Conservation (phyloP, 2,329 filamentous ascomycete genomes). For the Fusarium nygamai region DNA sequence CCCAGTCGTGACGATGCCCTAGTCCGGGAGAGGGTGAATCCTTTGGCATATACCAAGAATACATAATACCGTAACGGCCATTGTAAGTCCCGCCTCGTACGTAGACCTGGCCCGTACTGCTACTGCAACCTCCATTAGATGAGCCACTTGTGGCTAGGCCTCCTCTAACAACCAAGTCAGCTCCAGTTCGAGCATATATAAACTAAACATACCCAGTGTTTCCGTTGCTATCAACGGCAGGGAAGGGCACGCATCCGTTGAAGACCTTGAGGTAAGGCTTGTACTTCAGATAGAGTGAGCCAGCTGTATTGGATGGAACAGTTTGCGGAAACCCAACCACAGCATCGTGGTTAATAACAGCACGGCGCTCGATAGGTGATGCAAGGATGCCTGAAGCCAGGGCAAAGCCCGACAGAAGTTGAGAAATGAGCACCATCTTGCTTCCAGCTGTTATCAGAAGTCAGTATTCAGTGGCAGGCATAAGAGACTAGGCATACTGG, state of each 20-base stretch:
- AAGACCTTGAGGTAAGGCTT: conserved; percentile 55
- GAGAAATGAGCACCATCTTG: conserved; percentile 35
- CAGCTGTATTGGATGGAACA: conserved; percentile 43
- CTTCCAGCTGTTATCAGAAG: neutral
- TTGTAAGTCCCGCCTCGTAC: conserved; percentile 48
- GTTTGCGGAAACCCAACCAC: conserved; percentile 47
- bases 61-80: conserved; percentile 53
- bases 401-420: conserved; percentile 33
- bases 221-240: conserved; percentile 66
- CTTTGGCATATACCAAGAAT: conserved; percentile 60
- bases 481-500: neutral
- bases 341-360: conserved; percentile 46
- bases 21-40: conserved; percentile 45
- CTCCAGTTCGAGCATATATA: neutral
- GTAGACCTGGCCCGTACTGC: conserved; percentile 52
- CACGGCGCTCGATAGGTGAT: conserved; percentile 42
- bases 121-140: conserved; percentile 47
- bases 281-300: conserved; percentile 47
- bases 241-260: conserved; percentile 71
- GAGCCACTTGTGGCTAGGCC: conserved; percentile 48
- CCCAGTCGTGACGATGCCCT: conserved; percentile 47
- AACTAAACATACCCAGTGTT: conserved; percentile 53
- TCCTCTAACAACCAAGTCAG: conserved; percentile 38
- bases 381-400: conserved; percentile 34
- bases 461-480: neutral